A percentile compares a stretch with the other conserved stretches of the same genome.
phyloP scores from a whole-genome alignment of 2,329 filamentous ascomycete species.

The Alternaria arbusti region DNA sequence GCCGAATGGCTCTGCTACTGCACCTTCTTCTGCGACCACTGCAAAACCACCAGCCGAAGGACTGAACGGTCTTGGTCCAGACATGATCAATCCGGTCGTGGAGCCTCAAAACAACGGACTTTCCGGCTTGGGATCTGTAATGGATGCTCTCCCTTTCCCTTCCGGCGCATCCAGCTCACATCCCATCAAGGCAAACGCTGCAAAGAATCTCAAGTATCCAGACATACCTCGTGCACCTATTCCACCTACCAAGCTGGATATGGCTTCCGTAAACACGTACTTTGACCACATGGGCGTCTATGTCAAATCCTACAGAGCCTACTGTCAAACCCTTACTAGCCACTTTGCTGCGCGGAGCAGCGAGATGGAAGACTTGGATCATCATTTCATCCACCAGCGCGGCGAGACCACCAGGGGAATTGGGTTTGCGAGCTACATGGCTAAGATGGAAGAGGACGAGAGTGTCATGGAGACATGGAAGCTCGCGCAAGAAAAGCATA shows the following conservation, averaged over 20 bases:
- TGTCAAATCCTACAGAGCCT: constrained; percentile 62
- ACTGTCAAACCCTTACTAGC: constrained; percentile 61
- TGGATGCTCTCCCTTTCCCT: constrained; percentile 63
- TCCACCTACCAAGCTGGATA: constrained; percentile 53
- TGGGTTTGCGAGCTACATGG: constrained; percentile 65
- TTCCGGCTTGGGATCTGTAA: constrained; percentile 62
- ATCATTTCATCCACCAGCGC: constrained; percentile 58
- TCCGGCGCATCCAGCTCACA: constrained; percentile 58
- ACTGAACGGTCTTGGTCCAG: constrained; percentile 56
- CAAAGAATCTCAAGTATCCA: constrained; percentile 55
- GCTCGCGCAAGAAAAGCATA: constrained; percentile 65
- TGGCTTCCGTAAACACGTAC: constrained; percentile 59
- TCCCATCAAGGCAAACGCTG: constrained; percentile 49
- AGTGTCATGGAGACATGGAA: constrained; percentile 67
- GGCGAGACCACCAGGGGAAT: constrained; percentile 58
- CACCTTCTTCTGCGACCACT: constrained; percentile 23
- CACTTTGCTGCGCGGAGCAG: constrained; percentile 63
- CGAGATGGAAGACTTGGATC: constrained; percentile 51
- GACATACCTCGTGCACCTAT: constrained; percentile 59
- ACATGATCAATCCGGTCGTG: constrained; percentile 58
- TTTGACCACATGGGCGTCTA: constrained; percentile 61
- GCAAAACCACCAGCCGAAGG: constrained; percentile 25
- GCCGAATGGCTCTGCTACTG: constrained; percentile 23
- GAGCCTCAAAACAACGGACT: constrained; percentile 52
- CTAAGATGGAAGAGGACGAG: constrained; percentile 69